Conservation (phyloP, 1,284 basidiomycete species). For the Athelia sp. region DNA sequence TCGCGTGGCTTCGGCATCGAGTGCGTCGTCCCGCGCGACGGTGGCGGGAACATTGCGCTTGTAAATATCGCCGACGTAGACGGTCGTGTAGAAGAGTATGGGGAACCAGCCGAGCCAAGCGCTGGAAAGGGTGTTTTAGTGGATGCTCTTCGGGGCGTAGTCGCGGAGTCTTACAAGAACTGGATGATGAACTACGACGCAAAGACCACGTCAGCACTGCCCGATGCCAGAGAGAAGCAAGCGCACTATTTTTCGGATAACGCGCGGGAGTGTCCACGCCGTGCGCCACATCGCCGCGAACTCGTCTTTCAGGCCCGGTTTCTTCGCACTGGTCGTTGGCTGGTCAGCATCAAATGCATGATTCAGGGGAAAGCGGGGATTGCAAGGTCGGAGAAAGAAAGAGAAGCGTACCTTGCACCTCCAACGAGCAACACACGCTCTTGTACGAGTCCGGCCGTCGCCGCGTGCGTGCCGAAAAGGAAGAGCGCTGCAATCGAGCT, state of each 20-base stretch:
- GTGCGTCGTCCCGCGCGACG: slow-evolving; percentile 16
- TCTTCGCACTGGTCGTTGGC: background rate
- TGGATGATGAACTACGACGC: slow-evolving; percentile 64
- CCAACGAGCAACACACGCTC: background rate
- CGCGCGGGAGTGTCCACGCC: slow-evolving; percentile 62
- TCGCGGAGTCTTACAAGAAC: slow-evolving; percentile 65
- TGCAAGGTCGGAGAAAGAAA: background rate
- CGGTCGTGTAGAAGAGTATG: slow-evolving; percentile 80
- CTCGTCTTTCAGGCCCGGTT: slow-evolving; percentile 43
- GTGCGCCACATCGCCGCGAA: slow-evolving; percentile 66
- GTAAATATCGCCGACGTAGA: slow-evolving; percentile 87
- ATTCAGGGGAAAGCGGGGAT: too few species aligned
- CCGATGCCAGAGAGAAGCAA: slow-evolving; percentile 11
- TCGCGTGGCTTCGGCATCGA: slow-evolving; percentile 70
- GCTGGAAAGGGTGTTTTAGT: slow-evolving; percentile 31
- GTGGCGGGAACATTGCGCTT: slow-evolving; percentile 41
- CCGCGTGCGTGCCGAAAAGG: slow-evolving; percentile 32
- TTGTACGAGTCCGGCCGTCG: slow-evolving; percentile 7
- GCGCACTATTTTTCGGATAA: slow-evolving; percentile 78
- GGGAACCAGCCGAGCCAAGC: slow-evolving; percentile 88
- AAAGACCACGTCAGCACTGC: slow-evolving; percentile 6
- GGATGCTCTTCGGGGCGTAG: too few species aligned
- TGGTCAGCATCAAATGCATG: background rate
- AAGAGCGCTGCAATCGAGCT: slow-evolving; percentile 38
- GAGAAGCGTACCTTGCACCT: background rate